Percentiles rank a stretch among this genome's conserved stretches.
Evolutionary conservation across 1,284 basidiomycete species (phyloP).

Genomic region (Phlebopus sp.): DNA sequence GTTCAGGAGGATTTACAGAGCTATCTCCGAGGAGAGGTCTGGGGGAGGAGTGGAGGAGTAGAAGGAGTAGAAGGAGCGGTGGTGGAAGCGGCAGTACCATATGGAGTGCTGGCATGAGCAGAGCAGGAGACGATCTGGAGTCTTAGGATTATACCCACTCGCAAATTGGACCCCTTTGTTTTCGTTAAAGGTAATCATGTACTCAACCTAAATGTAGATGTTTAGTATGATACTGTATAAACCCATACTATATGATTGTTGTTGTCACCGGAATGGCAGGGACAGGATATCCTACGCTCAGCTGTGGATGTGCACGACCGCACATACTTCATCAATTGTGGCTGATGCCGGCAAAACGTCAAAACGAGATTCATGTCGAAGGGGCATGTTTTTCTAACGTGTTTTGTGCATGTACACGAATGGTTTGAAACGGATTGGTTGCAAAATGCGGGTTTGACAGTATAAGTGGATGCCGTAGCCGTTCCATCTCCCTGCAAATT

Average conservation of each 20-base stretch:
- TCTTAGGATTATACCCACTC: constrained; percentile 11
- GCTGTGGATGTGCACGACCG: no score
- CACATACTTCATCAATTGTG: no score
- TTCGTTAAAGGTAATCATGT: constrained; percentile 8
- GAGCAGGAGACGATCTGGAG: constrained; percentile 46
- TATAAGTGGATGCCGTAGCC: constrained; percentile 68
- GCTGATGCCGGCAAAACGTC: neutral
- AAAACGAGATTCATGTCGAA: neutral
- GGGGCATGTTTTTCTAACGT: constrained; percentile 57
- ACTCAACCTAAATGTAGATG: constrained; percentile 19
- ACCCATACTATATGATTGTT: constrained; percentile 24
- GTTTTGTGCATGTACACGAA: constrained; percentile 78
- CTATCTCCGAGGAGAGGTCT: constrained; percentile 47
- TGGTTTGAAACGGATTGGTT: constrained; percentile 72
- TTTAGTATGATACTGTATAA: constrained; percentile 21
- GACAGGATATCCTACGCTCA: constrained; percentile 6
- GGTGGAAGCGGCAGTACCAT: constrained; percentile 74
- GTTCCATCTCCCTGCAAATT: constrained; percentile 57
- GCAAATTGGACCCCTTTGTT: constrained; percentile 1
- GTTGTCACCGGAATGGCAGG: constrained; percentile 18
- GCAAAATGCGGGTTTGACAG: constrained; percentile 65
- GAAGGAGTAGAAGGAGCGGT: constrained; percentile 54
- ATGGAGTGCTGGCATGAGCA: constrained; percentile 79
- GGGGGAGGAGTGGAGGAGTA: constrained; percentile 52
- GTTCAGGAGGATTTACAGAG: constrained; percentile 73